Conservation (phyloP, 345 rosid genomes). For the Moricandia arvensis region DNA sequence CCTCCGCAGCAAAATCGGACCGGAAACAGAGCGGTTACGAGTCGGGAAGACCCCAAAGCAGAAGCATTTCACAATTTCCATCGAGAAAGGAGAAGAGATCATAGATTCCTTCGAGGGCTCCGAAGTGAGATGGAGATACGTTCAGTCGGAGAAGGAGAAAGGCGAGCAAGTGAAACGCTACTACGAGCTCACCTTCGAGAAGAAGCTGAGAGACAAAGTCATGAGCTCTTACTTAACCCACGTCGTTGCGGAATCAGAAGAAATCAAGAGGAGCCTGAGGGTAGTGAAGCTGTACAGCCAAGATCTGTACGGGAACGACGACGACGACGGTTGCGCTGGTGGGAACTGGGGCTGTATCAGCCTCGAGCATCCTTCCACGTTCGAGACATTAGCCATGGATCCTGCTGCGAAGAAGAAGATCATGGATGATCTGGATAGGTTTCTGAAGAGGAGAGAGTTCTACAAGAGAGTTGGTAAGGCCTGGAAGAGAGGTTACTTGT, state of each 20-base stretch:
- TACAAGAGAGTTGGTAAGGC: conserved; percentile 55
- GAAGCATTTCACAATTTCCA: conserved; percentile 31
- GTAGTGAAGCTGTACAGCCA: conserved; percentile 43
- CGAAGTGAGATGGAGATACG: conserved; percentile 38
- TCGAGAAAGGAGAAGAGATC: conserved; percentile 45
- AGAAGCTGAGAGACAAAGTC: conserved; percentile 39
- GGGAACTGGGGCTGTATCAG: conserved; percentile 46
- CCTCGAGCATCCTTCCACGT: conserved; percentile 53
- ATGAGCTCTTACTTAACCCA: conserved; percentile 34
- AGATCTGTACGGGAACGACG: conserved; percentile 23
- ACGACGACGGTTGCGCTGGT: conserved; percentile 25
- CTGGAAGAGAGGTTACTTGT: conserved; percentile 61
- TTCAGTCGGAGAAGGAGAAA: conserved; percentile 24
- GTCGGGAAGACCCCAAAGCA: conserved; percentile 42
- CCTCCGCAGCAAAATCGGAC: conserved; percentile 47
- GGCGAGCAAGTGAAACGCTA: conserved; percentile 8
- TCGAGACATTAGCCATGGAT: conserved; percentile 54
- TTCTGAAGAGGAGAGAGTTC: conserved; percentile 48
- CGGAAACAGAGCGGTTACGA: conserved; percentile 39
- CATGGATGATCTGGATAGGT: conserved; percentile 47
- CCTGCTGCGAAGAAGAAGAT: conserved; percentile 41
- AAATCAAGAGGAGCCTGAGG: conserved; percentile 38
- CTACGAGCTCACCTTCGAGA: conserved; percentile 46
- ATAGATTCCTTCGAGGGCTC: conserved; percentile 32
- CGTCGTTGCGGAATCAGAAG: conserved; percentile 34